Percentiles rank a stretch among this genome's conserved stretches.
Conservation (phyloP, 2,329 filamentous ascomycete species). For the Penicillium freii region DNA sequence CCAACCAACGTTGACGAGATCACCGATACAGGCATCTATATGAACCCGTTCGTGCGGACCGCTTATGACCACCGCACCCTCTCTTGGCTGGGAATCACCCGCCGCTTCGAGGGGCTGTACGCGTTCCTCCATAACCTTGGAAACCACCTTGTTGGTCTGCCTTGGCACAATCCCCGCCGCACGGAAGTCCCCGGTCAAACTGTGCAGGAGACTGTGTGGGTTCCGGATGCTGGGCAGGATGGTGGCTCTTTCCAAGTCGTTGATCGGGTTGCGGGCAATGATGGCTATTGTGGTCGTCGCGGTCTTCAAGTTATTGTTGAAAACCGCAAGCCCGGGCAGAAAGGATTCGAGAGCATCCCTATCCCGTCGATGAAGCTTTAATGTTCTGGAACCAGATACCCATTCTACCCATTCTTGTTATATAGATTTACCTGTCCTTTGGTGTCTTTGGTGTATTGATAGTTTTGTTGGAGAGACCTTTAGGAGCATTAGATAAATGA, state of each 20-base stretch:
- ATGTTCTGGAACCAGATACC: slow-evolving; percentile 4
- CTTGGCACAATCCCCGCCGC: slow-evolving; percentile 60
- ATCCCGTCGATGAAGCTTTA: slow-evolving; percentile 30
- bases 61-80: slow-evolving; percentile 62
- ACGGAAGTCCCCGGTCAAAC: slow-evolving; percentile 57
- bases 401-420: neutral
- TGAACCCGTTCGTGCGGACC: slow-evolving; percentile 73
- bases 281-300: slow-evolving; percentile 47
- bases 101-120: slow-evolving; percentile 66
- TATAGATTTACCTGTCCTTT: neutral
- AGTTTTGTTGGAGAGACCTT: neutral
- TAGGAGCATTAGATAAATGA: neutral
- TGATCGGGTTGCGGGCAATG: slow-evolving; percentile 41
- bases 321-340: slow-evolving; percentile 42
- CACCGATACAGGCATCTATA: slow-evolving; percentile 60
- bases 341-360: slow-evolving; percentile 47
- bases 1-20: slow-evolving; percentile 33
- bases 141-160: slow-evolving; percentile 57
- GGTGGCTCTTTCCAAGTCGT: slow-evolving; percentile 40
- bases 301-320: slow-evolving; percentile 47
- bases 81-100: slow-evolving; percentile 58
- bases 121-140: slow-evolving; percentile 58
- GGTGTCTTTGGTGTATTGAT: neutral
- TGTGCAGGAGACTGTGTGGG: slow-evolving; percentile 43
- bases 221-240: slow-evolving; percentile 29